Conservation (phyloP, 2,329 filamentous ascomycete genomes). For the Aspergillus melleus region DNA sequence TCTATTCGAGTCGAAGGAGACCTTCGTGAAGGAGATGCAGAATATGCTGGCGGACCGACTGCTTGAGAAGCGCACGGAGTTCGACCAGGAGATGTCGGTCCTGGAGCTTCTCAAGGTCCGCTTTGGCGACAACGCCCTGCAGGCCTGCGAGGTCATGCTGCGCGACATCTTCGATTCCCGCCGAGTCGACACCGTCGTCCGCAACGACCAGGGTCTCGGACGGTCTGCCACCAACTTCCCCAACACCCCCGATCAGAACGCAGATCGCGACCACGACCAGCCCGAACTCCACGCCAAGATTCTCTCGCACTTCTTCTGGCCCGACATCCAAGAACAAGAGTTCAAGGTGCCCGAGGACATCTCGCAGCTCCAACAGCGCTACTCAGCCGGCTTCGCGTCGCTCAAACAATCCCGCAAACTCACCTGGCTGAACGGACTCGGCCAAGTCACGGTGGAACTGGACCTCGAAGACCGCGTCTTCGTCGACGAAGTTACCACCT, state of each 20-base stretch:
- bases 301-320: constrained; percentile 92
- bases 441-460: constrained; percentile 76
- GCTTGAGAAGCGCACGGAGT: constrained; percentile 63
- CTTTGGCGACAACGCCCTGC: constrained; percentile 80
- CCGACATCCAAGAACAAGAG: constrained; percentile 63
- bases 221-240: constrained; percentile 24
- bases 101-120: constrained; percentile 84
- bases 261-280: constrained; percentile 30
- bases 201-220: constrained; percentile 49
- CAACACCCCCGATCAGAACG: constrained; percentile 23
- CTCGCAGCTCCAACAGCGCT: constrained; percentile 63
- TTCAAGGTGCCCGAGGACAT: constrained; percentile 50
- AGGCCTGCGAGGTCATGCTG: constrained; percentile 97
- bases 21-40: constrained; percentile 93
- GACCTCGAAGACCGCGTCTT: constrained; percentile 79
- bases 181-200: constrained; percentile 68
- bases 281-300: constrained; percentile 74
- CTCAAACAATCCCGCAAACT: constrained; percentile 84
- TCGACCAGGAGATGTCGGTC: constrained; percentile 78
- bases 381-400: constrained; percentile 72
- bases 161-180: constrained; percentile 85
- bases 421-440: constrained; percentile 81
- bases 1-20: constrained; percentile 83
- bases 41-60: constrained; percentile 83
- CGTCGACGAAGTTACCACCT: constrained; percentile 70